These are phyloP conservation scores for Albophoma yamanashiensis DNA, from an alignment of 2,329 filamentous ascomycete genomes.

Conservation along the genomic window DNA sequence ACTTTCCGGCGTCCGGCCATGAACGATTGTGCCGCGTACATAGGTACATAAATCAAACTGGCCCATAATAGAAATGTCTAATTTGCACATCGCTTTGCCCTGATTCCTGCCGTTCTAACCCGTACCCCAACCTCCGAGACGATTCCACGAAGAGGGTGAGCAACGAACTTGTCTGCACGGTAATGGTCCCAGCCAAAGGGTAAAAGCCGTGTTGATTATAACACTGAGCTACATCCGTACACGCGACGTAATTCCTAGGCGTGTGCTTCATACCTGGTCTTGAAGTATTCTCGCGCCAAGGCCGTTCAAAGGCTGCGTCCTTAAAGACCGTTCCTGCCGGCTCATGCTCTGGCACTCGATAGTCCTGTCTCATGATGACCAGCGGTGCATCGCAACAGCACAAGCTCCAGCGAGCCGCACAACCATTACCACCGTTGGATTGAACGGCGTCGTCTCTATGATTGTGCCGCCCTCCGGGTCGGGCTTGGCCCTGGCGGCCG, in stretches of 20 bases:
- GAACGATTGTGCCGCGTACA: not conserved
- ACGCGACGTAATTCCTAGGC: too few relatives aligned
- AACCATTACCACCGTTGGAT: not conserved
- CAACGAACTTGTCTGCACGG: conserved; percentile 46
- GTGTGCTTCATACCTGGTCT: too few relatives aligned
- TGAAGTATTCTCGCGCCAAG: not conserved
- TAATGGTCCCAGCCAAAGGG: conserved; percentile 4
- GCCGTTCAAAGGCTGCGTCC: not conserved
- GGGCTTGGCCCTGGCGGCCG: not conserved
- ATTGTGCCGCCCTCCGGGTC: not conserved
- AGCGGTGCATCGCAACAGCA: not conserved
- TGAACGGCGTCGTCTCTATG: not conserved
- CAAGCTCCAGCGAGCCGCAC: not conserved
- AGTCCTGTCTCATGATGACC: not conserved
- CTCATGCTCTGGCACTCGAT: not conserved
- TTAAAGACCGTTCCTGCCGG: not conserved
- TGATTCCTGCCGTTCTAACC: not conserved
- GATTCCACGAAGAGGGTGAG: conserved; percentile 45
- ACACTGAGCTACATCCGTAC: not conserved
- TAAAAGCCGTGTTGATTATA: not conserved
- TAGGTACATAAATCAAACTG: not conserved
- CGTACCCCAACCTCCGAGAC: conserved; percentile 46
- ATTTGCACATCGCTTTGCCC: not conserved
- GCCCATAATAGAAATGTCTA: not conserved
- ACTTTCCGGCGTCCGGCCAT: not conserved